Evolutionary conservation across 306 rosid genomes (phyloP).

Genomic region (Cucurbita argyrosperma): DNA sequence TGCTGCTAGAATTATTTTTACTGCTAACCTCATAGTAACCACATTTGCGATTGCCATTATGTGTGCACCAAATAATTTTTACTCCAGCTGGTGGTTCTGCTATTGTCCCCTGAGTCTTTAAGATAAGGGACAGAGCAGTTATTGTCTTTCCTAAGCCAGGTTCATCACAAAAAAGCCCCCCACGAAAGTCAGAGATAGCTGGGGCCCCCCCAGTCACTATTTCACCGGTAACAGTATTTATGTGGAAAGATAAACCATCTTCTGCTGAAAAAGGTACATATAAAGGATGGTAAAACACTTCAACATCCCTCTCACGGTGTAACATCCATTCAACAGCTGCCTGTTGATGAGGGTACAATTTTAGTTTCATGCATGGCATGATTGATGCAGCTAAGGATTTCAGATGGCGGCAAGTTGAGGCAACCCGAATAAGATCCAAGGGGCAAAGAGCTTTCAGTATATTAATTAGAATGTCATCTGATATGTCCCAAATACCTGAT

Average conservation of each 20-base stretch:
- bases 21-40: constrained; percentile 77
- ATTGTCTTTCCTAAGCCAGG: constrained; percentile 98
- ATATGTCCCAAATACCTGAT: constrained; percentile 64
- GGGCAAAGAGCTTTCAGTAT: constrained; percentile 48
- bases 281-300: constrained; percentile 58
- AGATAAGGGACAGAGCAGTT: constrained; percentile 73
- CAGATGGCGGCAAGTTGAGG: constrained; percentile 66
- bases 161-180: constrained; percentile 96
- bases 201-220: constrained; percentile 58
- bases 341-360: constrained; percentile 83
- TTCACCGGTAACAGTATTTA: constrained; percentile 70
- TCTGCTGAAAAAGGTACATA: constrained; percentile 48
- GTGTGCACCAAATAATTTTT: constrained; percentile 53
- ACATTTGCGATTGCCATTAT: constrained; percentile 55
- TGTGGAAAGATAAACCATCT: constrained; percentile 51
- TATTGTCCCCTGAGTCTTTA: constrained; percentile 68
- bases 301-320: constrained; percentile 68
- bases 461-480: constrained; percentile 59
- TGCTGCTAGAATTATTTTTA: constrained; percentile 16
- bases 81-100: constrained; percentile 65
- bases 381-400: constrained; percentile 52
- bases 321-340: constrained; percentile 94
- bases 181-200: constrained; percentile 63
- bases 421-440: constrained; percentile 49
- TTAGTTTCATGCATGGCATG: constrained; percentile 85